phyloP scores from a whole-genome alignment of 768 basidiomycete genomes.

The Chalciporus sphaerocephalus region DNA sequence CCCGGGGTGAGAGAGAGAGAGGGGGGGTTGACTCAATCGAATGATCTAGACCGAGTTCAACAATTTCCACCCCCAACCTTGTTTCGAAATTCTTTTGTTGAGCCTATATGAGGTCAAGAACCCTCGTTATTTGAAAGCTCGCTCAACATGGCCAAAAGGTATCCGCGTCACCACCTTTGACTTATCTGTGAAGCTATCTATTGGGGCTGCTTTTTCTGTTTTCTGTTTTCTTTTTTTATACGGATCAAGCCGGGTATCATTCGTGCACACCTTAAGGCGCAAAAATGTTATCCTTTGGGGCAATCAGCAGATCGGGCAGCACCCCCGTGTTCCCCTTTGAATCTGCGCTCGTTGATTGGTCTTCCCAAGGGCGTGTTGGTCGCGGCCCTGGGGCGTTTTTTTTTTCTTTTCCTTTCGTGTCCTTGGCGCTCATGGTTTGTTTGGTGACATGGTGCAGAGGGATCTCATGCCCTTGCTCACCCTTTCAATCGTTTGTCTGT shows the following conservation, averaged over 20 bases:
- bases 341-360: neutral
- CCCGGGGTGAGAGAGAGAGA: too few relatives aligned
- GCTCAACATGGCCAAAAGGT: too few relatives aligned
- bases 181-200: slow-evolving; percentile 21
- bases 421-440: too few relatives aligned
- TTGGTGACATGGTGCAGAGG: too few relatives aligned
- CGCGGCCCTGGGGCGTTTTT: neutral
- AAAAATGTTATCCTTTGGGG: slow-evolving; percentile 9
- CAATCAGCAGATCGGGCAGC: slow-evolving; percentile 9
- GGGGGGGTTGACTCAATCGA: slow-evolving; percentile 11
- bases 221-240: too few relatives aligned
- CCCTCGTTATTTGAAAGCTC: slow-evolving; percentile 19
- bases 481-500: too few relatives aligned
- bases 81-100: slow-evolving; percentile 8
- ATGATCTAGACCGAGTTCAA: slow-evolving; percentile 13
- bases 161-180: too few relatives aligned
- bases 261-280: slow-evolving; percentile 9
- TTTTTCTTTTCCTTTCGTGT: too few relatives aligned
- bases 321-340: slow-evolving; percentile 6
- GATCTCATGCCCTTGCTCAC: too few relatives aligned
- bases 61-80: slow-evolving; percentile 20
- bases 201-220: too few relatives aligned
- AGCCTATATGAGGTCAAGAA: slow-evolving; percentile 16
- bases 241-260: slow-evolving; percentile 29
- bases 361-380: neutral